A percentile compares a stretch with the other conserved stretches of the same genome.
phyloP scores from a whole-genome alignment of 163 green algal species.

The Coccomyxa subellipsoidea region DNA sequence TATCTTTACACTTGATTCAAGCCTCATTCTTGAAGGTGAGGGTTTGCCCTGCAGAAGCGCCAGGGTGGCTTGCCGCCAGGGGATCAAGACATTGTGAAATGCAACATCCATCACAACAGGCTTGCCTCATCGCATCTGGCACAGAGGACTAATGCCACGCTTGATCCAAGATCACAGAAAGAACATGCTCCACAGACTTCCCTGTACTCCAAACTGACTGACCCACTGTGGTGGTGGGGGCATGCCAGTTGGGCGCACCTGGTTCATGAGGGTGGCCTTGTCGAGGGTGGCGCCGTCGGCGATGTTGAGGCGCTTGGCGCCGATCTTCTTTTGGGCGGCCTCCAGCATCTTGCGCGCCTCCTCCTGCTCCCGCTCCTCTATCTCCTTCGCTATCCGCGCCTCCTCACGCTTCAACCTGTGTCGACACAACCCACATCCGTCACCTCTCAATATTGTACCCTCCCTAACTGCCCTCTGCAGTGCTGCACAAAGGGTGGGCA shows the following conservation, averaged over 20 bases:
- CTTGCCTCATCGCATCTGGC: no score
- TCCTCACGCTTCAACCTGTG: constrained; percentile 56
- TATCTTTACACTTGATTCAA: no score
- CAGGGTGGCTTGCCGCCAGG: no score
- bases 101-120: no score
- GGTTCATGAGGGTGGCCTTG: constrained; percentile 7
- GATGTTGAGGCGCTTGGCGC: constrained; percentile 35
- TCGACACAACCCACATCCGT: background rate
- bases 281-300: background rate
- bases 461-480: background rate
- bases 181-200: background rate
- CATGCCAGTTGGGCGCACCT: background rate
- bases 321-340: constrained; percentile 35
- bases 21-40: no score
- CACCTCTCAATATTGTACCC: background rate
- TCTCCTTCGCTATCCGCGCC: constrained; percentile 82
- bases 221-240: no score
- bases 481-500: background rate
- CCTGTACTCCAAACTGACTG: background rate
- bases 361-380: constrained; percentile 89
- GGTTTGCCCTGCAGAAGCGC: no score
- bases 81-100: no score
- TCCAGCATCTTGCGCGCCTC: constrained; percentile 72
- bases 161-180: no score
- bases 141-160: no score